A percentile compares a stretch with the other conserved stretches of the same genome.
These are phyloP conservation scores for Dujonia santamariae DNA, from an alignment of 1,139 yeast genomes.

Conservation along the genomic window DNA sequence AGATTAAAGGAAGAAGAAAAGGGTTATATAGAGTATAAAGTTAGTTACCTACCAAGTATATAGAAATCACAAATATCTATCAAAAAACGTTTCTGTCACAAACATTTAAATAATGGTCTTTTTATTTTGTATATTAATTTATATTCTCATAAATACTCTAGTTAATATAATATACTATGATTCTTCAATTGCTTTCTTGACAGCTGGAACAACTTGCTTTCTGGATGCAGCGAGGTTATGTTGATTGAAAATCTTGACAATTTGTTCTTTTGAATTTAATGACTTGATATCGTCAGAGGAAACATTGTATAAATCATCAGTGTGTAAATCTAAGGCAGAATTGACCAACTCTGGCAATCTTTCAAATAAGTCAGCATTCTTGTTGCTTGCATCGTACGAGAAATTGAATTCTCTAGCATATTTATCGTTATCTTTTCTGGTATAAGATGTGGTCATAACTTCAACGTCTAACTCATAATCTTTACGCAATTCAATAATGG, in stretches of 20 bases:
- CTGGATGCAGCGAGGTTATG: slow-evolving; percentile 61
- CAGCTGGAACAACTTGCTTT: slow-evolving; percentile 79
- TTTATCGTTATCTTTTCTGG: slow-evolving; percentile 31
- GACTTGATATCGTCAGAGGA: slow-evolving; percentile 16
- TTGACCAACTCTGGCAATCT: slow-evolving; percentile 17
- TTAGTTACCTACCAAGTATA: slow-evolving; percentile 20
- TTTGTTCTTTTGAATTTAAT: slow-evolving; percentile 18
- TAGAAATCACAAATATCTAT: not conserved
- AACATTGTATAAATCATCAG: slow-evolving; percentile 16
- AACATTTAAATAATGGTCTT: no score
- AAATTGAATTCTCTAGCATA: slow-evolving; percentile 61
- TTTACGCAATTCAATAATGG: slow-evolving; percentile 32
- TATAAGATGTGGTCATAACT: slow-evolving; percentile 62
- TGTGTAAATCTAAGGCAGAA: slow-evolving; percentile 17
- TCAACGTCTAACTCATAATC: slow-evolving; percentile 49
- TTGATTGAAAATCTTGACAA: slow-evolving; percentile 46
- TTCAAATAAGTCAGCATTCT: slow-evolving; percentile 6
- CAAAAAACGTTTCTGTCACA: not conserved
- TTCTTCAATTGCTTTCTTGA: slow-evolving; percentile 31
- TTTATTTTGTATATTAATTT: slow-evolving; percentile 5
- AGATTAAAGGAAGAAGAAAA: slow-evolving; percentile 13
- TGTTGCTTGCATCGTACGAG: slow-evolving; percentile 20
- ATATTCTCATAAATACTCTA: no score
- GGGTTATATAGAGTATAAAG: slow-evolving; percentile 18
- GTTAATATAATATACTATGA: slow-evolving; percentile 3